phyloP scores from a whole-genome alignment of 2,329 filamentous ascomycete genomes.

The Ceratocystis diversiconidia region DNA sequence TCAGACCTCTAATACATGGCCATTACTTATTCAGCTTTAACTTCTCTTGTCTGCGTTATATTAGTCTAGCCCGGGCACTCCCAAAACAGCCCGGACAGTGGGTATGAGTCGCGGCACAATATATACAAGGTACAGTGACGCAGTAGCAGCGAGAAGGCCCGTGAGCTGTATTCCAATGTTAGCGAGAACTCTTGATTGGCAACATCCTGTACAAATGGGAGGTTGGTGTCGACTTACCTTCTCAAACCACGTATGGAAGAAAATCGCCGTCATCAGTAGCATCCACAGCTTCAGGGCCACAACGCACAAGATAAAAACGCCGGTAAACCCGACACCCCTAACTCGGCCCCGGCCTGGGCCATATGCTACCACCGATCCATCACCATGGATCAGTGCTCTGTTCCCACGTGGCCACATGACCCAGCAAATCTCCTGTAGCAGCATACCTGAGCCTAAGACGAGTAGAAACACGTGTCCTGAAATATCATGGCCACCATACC shows the following conservation, averaged over 20 bases:
- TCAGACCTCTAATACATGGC: background rate
- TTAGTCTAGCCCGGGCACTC: slow-evolving; percentile 36
- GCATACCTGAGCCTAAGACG: slow-evolving; percentile 66
- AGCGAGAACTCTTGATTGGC: slow-evolving; percentile 16
- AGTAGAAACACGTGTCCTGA: slow-evolving; percentile 90
- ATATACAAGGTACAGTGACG: slow-evolving; percentile 37
- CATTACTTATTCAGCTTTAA: background rate
- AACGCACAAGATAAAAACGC: slow-evolving; percentile 47
- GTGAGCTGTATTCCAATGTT: slow-evolving; percentile 31
- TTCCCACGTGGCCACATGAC: slow-evolving; percentile 46
- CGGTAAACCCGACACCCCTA: slow-evolving; percentile 27
- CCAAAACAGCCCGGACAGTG: slow-evolving; percentile 31
- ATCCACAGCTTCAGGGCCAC: slow-evolving; percentile 76
- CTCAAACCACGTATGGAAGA: slow-evolving; percentile 98
- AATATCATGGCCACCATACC: slow-evolving; percentile 92
- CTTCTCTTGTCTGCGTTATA: background rate
- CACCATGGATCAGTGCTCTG: slow-evolving; percentile 48
- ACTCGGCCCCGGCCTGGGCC: slow-evolving; percentile 30
- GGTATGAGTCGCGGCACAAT: slow-evolving; percentile 39
- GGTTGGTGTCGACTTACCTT: slow-evolving; percentile 45
- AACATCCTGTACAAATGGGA: background rate
- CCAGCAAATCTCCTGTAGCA: slow-evolving; percentile 65
- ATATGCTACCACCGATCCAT: slow-evolving; percentile 48
- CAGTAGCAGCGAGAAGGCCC: slow-evolving; percentile 35
- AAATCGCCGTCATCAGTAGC: slow-evolving; percentile 95